Base-by-base conservation (phyloP, 2,329 filamentous ascomycete species). In the Aspergillus fumigatus region DNA sequence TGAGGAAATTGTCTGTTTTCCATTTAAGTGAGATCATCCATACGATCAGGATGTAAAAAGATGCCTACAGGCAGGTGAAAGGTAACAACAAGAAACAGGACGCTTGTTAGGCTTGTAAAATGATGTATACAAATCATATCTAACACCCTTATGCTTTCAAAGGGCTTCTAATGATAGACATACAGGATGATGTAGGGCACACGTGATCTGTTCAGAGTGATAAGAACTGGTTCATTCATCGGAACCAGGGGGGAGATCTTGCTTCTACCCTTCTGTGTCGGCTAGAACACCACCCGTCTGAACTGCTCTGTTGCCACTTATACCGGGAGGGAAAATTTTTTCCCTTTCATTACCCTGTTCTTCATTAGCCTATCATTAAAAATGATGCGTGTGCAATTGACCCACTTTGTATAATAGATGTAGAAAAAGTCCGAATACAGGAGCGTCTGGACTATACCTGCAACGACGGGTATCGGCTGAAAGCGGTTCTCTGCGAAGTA, bases 391-490 rank as follows among this genome's bases (percentile, higher is more conserved):
- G 32, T 25, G 26, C 14, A 19, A 11, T n/a, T 9, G 27, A 77
- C 83, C 74, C 73, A 88, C 86, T 97, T 97, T 58, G 88, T 96
- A 79, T 97, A 99, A 80, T 99, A 99, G 70, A 99, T 93, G 83
- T 92, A 99, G 84, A 99, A 99, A 80, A 99, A 99, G 79, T 99
- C 94, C 62, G 91, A 96, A 80, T 99, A 99, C 57, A 99, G 81
- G 50, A 99, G 78, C 0, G 94, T 99, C 81, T 99, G 94, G 62
- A 97, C 79, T 55, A 97, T 83, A 11, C 94, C 94, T 3, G 95
- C 94, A 60, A 94, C 71, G 52, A 97, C 88, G 21, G 92, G 88
- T 65, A 97, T 95, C 62, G 87, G 89, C 72, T 97, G 92, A 65
- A 88, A 88, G 73, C 91, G 88, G 51, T 84, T 80, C 74, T 96